Base-by-base conservation (phyloP, 2,329 filamentous ascomycete genomes). In the Gliomastix tumulicola region DNA sequence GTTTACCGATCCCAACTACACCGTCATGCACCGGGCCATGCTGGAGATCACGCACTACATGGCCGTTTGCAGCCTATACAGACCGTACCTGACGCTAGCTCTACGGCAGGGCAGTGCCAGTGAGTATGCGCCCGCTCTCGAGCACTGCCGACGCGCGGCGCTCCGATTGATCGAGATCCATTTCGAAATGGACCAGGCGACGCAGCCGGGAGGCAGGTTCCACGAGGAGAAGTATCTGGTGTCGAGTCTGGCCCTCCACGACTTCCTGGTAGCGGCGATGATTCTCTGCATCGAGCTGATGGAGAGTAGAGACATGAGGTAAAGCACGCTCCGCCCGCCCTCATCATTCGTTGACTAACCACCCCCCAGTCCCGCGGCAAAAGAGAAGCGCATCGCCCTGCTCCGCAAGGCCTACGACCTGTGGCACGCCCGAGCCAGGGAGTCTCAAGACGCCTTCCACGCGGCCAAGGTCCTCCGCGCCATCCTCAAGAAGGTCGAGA, bases 261-360 rank as follows among this genome's bases (percentile, higher is more conserved):
- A 79, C 44, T 79, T 76, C 41, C 53, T 79, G 19, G 63, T 79
- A 15, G 75, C 75, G 0, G 67, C 72, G 11, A 79, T 78, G 71
- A 68, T 79, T 28, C 47, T 79, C 6, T 79, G 71, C 39, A 51
- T 79, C 4, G 68, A 72, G 42, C 50, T 71, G 11, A 59, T 56
- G 18, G 64, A 67, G 42, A 60, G 59, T 15, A 44, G 47, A 20
- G 53, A 60, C 16, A 57, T 54, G 42, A 57, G 49, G 65, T 65
- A 53, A 32, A n/a, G n/a, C 27, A 8, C 8, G 8, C 30, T 18
- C 30, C 36, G 13, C 12, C 21, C 8, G 7, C 16, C 20, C 10
- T 30, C 15, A 21, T 2, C 32, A 9, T 19, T 19, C 18, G 16
- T 33, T 21, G 10, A 35, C 25, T 21, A 10, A 18, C 21, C 35